Base-by-base conservation (phyloP, 176 grass and related monocot genomes). In the Aegilops umbellulata region DNA sequence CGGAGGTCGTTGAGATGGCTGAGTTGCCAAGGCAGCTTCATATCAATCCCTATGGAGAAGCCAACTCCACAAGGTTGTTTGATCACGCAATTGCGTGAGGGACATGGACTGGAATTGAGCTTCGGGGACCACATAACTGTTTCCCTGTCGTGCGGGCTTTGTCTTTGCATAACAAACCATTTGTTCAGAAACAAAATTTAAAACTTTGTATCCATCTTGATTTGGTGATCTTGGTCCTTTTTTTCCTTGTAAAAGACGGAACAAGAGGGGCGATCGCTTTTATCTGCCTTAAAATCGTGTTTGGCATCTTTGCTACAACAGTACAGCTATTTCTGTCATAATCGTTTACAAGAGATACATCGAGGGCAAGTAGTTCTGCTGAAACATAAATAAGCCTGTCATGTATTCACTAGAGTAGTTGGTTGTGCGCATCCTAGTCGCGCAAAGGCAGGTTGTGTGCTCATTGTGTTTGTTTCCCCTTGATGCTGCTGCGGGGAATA, bases 31-130 rank as follows among this genome's bases (percentile, higher is more conserved):
- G 14, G 55, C 73, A 72, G 74, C 53, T 74, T 83, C 55, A 58
- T 8, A 58, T 60, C 44, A 30, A 76, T 53, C 25, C 25, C 65
- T 22, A 26, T 11, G 31, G 23, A 39, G 72, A 63, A 65, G 24
- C 55, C 20, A 72, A 20, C 44, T 27, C 14, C 68, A 14, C 19
- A 20, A 8, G 35, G 4, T 39, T 65, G 17, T 47, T 81, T 47
- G 58, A 60, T 75, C 80, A 87, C 35, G 34, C 75, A 36, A 66
- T 87, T 87, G 80, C 75, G 85, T 87, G 76, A 41, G 34, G 46
- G 46, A 15, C 46, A 44, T 31, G 67, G 27, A 65, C 26, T 64
- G 31, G 4, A 26, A 31, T 24, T 62, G 53, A 68, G 19, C 41
- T 84, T 11, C 13, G 20, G 38, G 65, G 36, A 9, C 64, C 35